Base-by-base conservation (phyloP, 177 flowering plant species). In the Vitis hybrid region DNA sequence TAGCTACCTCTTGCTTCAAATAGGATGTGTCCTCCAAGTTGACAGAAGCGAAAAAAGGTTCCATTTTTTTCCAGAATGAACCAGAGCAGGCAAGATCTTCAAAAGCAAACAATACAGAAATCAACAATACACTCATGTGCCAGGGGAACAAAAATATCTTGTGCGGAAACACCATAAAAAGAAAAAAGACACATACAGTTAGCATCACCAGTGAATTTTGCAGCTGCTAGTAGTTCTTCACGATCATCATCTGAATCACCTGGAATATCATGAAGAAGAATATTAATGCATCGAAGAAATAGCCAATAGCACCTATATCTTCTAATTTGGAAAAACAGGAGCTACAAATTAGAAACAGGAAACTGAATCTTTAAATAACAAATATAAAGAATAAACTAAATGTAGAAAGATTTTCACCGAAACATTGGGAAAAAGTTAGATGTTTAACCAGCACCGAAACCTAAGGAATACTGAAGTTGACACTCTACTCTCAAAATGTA, bases 21-120 rank as follows among this genome's bases (percentile, higher is more conserved):
- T 67, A 84, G 48, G 84, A 75, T 31, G 34, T 48, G 50, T 82
- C 90, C 66, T 79, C 91, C 49, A 76, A 64, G 67, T 78, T 78
- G 57, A 80, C 71, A 71, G 75, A 69, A 63, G 81, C 73, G 81
- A 88, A 88, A 55, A 75, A 14, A 6, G 83, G 83, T 71, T 88
- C 87, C 81, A 85, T 77, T 80, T 84, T 84, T 83, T 85, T 85
- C 97, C 97, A 91, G 71, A 91, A 89, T 57, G 85, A 61, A 68
- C 85, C 70, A 67, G 88, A 69, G 75, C 84, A 85, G 19, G 81
- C 79, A 72, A 69, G 68, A 78, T 84, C 94, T 89, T 81, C 74
- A 86, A 67, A 74, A 26, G 18, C 3, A 78, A 68, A 20, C 20
- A 20, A 50, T 16, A 11, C 50, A 51, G 2, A 34, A 10, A 10